phyloP scores from a whole-genome alignment of 2,329 filamentous ascomycete species.

The Blastomyces silverae region DNA sequence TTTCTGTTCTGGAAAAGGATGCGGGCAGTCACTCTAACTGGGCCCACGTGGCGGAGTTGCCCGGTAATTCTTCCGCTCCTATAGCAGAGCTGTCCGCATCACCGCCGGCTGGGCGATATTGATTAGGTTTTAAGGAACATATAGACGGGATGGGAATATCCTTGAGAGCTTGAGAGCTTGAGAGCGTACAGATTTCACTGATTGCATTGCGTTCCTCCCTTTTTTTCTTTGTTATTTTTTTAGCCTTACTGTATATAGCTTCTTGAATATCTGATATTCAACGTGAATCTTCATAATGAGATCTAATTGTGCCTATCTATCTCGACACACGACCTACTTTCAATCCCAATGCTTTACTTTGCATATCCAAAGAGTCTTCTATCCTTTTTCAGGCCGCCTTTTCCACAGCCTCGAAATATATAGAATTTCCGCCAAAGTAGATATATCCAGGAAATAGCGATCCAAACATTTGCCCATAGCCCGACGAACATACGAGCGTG shows the following conservation, averaged over 20 bases:
- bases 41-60: slow-evolving; percentile 7
- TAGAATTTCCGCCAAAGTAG: not conserved
- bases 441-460: not conserved
- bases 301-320: not conserved
- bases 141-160: not conserved
- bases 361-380: too few relatives aligned
- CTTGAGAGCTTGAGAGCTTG: not conserved
- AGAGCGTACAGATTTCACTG: too few relatives aligned
- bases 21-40: slow-evolving; percentile 1
- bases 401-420: not conserved
- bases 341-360: too few relatives aligned
- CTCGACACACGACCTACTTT: not conserved
- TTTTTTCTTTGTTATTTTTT: not conserved
- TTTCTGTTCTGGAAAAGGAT: not conserved
- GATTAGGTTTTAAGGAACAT: not conserved
- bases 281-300: not conserved
- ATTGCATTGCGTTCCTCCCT: not conserved
- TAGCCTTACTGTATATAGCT: not conserved
- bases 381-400: not conserved
- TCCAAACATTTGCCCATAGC: not conserved
- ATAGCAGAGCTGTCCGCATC: slow-evolving; percentile 6
- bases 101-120: not conserved
- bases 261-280: not conserved
- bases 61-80: slow-evolving; percentile 2
- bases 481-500: not conserved